Evolutionary conservation across 2,329 filamentous ascomycete species (phyloP).

Genomic region (Neocatenulostroma microsporum): DNA sequence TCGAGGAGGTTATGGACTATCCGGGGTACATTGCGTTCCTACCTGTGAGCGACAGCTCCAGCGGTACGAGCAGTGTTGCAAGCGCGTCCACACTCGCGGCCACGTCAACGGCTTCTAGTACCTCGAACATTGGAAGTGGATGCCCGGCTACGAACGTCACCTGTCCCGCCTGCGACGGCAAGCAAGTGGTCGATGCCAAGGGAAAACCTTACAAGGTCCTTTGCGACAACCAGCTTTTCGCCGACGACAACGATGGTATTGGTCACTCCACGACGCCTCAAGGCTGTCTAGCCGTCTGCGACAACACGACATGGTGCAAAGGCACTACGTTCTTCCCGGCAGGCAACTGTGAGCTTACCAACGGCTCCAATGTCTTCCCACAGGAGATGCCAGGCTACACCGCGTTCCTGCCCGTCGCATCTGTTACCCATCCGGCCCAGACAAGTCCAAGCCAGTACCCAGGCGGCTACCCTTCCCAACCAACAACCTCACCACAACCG

Average conservation of each 20-base stretch:
- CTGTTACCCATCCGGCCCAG: not conserved
- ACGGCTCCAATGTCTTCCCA: constrained; percentile 12
- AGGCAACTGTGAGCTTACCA: constrained; percentile 20
- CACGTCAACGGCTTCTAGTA: not conserved
- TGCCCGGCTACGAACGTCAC: constrained; percentile 1
- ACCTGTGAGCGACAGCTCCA: not conserved
- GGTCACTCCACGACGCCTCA: constrained; percentile 5
- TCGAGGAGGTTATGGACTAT: not conserved
- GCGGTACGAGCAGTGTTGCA: not conserved
- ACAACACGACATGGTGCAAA: constrained; percentile 14
- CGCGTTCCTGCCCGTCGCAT: constrained; percentile 20
- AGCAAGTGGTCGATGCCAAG: constrained; percentile 1
- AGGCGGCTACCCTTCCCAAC: constrained; percentile 4
- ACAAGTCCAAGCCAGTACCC: constrained; percentile 5
- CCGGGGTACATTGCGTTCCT: constrained; percentile 2
- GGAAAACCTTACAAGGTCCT: constrained; percentile 8
- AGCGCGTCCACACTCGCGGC: not conserved
- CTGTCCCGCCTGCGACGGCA: constrained; percentile 9
- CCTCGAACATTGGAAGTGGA: too few relatives aligned
- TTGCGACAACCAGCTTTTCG: constrained; percentile 9
- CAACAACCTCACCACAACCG: constrained; percentile 6
- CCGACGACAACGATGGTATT: constrained; percentile 4
- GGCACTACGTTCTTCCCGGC: constrained; percentile 18
- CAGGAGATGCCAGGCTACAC: constrained; percentile 14
- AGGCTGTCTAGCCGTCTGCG: constrained; percentile 9